phyloP scores from a whole-genome alignment of 352 stramenopile genomes.

The Pythium apleroticum region DNA sequence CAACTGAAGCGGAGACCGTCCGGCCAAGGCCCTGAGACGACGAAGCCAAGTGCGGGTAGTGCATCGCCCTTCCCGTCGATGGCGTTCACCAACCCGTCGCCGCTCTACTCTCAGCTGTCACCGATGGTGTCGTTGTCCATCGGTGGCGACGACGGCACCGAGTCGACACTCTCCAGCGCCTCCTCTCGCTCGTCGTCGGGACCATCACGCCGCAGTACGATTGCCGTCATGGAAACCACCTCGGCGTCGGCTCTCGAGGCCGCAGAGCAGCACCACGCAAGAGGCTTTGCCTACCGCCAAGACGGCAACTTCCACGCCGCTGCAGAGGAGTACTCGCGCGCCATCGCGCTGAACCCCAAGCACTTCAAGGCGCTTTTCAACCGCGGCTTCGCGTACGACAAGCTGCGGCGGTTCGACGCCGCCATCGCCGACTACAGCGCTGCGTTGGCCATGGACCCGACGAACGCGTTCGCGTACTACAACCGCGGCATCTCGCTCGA shows the following conservation, averaged over 20 bases:
- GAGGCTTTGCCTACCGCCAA: slow-evolving; percentile 75
- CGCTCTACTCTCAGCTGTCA: neutral
- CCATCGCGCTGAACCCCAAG: slow-evolving; percentile 62
- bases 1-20: slow-evolving; percentile 8
- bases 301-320: slow-evolving; percentile 80
- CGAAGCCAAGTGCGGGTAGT: neutral
- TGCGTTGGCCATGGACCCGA: slow-evolving; percentile 62
- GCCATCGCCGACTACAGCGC: slow-evolving; percentile 80
- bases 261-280: slow-evolving; percentile 57
- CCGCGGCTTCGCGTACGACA: slow-evolving; percentile 85
- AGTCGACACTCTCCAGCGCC: neutral
- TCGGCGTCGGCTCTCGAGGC: slow-evolving; percentile 18
- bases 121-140: slow-evolving; percentile 3
- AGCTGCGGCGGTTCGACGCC: slow-evolving; percentile 69
- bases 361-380: slow-evolving; percentile 92
- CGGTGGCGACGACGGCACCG: neutral
- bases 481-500: slow-evolving; percentile 86
- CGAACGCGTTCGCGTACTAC: slow-evolving; percentile 80
- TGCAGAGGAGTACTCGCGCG: slow-evolving; percentile 74
- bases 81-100: slow-evolving; percentile 2
- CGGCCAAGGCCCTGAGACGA: neutral
- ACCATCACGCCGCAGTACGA: slow-evolving; percentile 24
- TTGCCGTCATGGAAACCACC: slow-evolving; percentile 31
- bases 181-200: neutral
- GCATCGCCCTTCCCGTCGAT: neutral